Evolutionary conservation across 140 eudicot species (phyloP).

Genomic region (Stevia rebaudiana): DNA sequence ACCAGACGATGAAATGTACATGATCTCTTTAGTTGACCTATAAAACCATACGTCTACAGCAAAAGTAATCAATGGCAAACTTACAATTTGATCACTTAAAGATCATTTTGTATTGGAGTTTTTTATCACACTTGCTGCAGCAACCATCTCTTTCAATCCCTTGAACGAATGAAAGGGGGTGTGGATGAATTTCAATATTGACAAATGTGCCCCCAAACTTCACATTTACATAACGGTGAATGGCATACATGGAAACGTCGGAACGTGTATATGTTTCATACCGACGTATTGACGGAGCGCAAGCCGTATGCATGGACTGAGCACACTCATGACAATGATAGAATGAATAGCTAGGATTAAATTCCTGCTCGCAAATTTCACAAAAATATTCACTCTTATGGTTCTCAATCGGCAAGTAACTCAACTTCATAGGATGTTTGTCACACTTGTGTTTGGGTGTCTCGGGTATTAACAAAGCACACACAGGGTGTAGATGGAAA

Average conservation of each 20-base stretch:
- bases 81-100: not conserved
- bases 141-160: not conserved
- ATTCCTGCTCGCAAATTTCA: not conserved
- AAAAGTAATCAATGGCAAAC: not conserved
- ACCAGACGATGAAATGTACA: no score
- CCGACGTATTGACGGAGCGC: not conserved
- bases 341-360: not conserved
- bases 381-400: constrained; percentile 5
- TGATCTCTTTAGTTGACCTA: no score
- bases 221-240: not conserved
- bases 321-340: not conserved
- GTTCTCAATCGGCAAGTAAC: no score
- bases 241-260: accelerated
- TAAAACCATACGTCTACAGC: not conserved
- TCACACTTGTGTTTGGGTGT: no score
- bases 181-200: not conserved
- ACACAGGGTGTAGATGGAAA: not conserved
- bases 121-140: not conserved
- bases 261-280: no score
- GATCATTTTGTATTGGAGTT: not conserved
- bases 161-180: not conserved
- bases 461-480: constrained; percentile 8
- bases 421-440: no score
- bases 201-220: constrained; percentile 8
- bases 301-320: constrained; percentile 5